Evolutionary conservation across 2,329 filamentous ascomycete genomes (phyloP).

Genomic region (Verticillium longisporum): DNA sequence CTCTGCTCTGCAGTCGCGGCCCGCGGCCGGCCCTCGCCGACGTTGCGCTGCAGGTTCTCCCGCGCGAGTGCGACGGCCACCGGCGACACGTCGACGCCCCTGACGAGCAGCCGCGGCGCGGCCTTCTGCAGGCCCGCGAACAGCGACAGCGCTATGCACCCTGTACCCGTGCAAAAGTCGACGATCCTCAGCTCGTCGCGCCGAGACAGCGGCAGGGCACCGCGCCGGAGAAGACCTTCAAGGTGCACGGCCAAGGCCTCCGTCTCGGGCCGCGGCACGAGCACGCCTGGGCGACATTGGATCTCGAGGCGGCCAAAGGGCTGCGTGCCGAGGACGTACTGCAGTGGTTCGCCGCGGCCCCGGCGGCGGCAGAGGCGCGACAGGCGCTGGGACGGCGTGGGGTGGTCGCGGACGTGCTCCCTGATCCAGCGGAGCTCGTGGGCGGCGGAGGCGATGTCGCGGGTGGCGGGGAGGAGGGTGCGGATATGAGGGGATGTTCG

Average conservation of each 20-base stretch:
- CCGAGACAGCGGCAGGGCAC: neutral
- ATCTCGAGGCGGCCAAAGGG: constrained; percentile 84
- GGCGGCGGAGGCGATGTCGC: constrained; percentile 54
- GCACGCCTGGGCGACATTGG: constrained; percentile 64
- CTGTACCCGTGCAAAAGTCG: constrained; percentile 86
- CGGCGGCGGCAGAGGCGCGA: constrained; percentile 39
- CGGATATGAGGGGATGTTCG: constrained; percentile 49
- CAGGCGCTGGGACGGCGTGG: constrained; percentile 14
- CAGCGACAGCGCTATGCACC: constrained; percentile 79
- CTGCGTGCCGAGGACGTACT: constrained; percentile 84
- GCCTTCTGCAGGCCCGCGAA: constrained; percentile 49
- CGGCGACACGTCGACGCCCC: constrained; percentile 68
- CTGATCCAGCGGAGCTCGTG: constrained; percentile 70
- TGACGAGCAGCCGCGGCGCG: constrained; percentile 37
- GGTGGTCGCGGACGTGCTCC: constrained; percentile 42
- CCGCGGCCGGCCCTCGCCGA: constrained; percentile 14
- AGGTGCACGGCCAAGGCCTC: constrained; percentile 60
- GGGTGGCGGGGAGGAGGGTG: constrained; percentile 56
- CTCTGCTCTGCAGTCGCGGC: constrained; percentile 11
- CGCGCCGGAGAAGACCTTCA: constrained; percentile 24
- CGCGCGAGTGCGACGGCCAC: constrained; percentile 58
- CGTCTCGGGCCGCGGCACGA: constrained; percentile 79
- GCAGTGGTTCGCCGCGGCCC: constrained; percentile 65
- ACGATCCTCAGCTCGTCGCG: constrained; percentile 50
- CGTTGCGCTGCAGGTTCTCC: constrained; percentile 54